Percentiles rank a stretch among this genome's conserved stretches.
Evolutionary conservation across 805 yeast species (phyloP).

Genomic region (Nakazawaea populi): DNA sequence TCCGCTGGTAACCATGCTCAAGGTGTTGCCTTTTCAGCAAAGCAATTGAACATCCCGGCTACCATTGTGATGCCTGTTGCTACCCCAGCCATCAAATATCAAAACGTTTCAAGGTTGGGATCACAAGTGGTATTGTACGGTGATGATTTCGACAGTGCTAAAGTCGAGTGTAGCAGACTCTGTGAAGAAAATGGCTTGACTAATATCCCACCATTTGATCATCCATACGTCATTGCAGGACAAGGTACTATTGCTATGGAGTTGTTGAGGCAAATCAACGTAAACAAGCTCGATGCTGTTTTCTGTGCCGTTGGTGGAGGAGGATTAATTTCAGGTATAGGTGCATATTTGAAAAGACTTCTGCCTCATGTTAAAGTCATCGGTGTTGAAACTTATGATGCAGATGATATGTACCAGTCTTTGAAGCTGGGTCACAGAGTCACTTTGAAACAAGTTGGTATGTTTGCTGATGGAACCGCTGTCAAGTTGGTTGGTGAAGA

Average conservation of each 20-base stretch:
- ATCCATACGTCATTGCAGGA: slow-evolving; percentile 97
- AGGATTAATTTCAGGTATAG: slow-evolving; percentile 89
- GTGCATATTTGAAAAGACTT: slow-evolving; percentile 82
- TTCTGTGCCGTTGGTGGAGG: slow-evolving; percentile 97
- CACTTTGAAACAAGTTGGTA: slow-evolving; percentile 70
- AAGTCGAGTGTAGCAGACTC: slow-evolving; percentile 77
- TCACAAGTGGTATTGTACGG: slow-evolving; percentile 92
- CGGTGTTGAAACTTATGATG: slow-evolving; percentile 95
- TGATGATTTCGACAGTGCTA: slow-evolving; percentile 93
- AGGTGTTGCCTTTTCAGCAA: slow-evolving; percentile 94
- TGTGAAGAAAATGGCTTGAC: slow-evolving; percentile 67
- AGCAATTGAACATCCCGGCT: slow-evolving; percentile 79
- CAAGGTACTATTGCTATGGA: slow-evolving; percentile 98
- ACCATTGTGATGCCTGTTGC: slow-evolving; percentile 98
- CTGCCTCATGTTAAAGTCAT: slow-evolving; percentile 97
- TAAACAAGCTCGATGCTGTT: slow-evolving; percentile 74
- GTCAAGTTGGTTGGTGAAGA: slow-evolving; percentile 88
- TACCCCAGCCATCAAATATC: slow-evolving; percentile 91
- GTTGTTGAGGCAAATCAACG: slow-evolving; percentile 77
- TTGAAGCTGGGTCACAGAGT: slow-evolving; percentile 49
- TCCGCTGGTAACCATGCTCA: slow-evolving; percentile 99
- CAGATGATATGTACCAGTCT: slow-evolving; percentile 84
- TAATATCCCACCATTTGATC: slow-evolving; percentile 97
- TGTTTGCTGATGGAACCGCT: slow-evolving; percentile 98
- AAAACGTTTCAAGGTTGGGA: slow-evolving; percentile 88